Base-by-base conservation (phyloP, 768 basidiomycete species). In the Termitomyces eurrhizus region DNA sequence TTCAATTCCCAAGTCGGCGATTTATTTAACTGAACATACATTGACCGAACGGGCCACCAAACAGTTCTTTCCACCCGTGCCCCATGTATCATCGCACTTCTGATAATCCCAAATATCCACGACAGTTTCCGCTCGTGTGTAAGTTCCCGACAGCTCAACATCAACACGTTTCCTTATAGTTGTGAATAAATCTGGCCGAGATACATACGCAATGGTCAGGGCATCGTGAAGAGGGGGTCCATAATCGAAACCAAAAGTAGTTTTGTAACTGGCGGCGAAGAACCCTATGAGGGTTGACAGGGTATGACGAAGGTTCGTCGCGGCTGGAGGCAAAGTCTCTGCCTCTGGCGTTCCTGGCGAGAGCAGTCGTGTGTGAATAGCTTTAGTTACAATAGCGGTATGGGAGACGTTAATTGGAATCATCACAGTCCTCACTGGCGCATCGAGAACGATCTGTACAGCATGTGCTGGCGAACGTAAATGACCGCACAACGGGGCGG, bases 171-270 rank as follows among this genome's bases (percentile, higher is more conserved):
- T 84, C n/a, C 93, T 78, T 52, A 70, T 81, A 37, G 75, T 74
- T 26, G 70, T 70, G 71, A 94, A 93, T 1, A 93, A 65, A 5
- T 84, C 78, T 0, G 92, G 91, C n/a, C 73, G 71, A 1, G 85
- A 82, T 39, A 93, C 77, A 62, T 90, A 95, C 11, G 86, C 89
- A 50, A 95, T 77, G 0, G 93, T 92, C 39, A 95, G 78, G 0
- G 92, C 85, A 66, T 95, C 94, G 63, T 96, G 94, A 2, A 95
- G 77, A 2, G 94, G 94, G 7, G 94, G 94, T 0, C 92, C 93
- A 37, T 89, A 80, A n/a, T 78, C 70, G 70, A 95, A 95, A n/a
- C 84, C 85, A 64, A 93, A 95, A 0, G 86, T 87, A 2, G 82
- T 75, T 66, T 84, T 82, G 73, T 95, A 93, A 2, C 85, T 63